Conservation (phyloP, 306 rosid genomes). For the Echinosophora koreensis region DNA sequence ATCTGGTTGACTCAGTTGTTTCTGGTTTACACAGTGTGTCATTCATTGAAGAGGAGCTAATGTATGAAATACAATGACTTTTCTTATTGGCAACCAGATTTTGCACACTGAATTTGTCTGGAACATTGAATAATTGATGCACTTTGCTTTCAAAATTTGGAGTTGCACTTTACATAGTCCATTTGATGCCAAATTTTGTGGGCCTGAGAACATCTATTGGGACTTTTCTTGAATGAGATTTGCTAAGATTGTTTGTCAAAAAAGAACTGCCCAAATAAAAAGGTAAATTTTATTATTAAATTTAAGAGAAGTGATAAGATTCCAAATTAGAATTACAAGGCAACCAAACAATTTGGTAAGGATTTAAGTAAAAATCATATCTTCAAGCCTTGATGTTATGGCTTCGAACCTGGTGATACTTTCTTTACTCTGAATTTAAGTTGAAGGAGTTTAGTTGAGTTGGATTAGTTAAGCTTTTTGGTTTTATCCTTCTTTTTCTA, state of each 20-base stretch:
- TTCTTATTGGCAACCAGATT: background rate
- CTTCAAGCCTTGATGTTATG: slow-evolving; percentile 25
- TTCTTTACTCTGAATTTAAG: slow-evolving; percentile 28
- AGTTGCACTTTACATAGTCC: background rate
- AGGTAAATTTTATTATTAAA: background rate
- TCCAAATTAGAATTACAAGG: background rate
- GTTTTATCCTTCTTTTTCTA: background rate
- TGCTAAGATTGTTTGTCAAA: background rate
- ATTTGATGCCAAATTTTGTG: slow-evolving; percentile 13
- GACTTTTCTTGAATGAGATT: background rate
- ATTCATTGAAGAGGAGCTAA: slow-evolving; percentile 24
- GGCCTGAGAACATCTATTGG: background rate
- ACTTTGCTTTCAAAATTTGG: slow-evolving; percentile 48
- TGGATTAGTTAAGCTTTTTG: background rate
- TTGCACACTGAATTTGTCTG: slow-evolving; percentile 20
- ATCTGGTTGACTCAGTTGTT: slow-evolving; percentile 44
- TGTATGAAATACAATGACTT: background rate
- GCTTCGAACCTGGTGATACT: slow-evolving; percentile 38
- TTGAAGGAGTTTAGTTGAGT: background rate
- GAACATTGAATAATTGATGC: slow-evolving; percentile 16
- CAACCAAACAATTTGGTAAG: slow-evolving; percentile 2
- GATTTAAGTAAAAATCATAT: background rate
- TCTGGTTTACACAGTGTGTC: slow-evolving; percentile 12
- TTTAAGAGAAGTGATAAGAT: background rate
- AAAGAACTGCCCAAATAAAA: slow-evolving; percentile 1